Evolutionary conservation across 2,329 filamentous ascomycete species (phyloP).

Genomic region (Acrocalymma vagum): DNA sequence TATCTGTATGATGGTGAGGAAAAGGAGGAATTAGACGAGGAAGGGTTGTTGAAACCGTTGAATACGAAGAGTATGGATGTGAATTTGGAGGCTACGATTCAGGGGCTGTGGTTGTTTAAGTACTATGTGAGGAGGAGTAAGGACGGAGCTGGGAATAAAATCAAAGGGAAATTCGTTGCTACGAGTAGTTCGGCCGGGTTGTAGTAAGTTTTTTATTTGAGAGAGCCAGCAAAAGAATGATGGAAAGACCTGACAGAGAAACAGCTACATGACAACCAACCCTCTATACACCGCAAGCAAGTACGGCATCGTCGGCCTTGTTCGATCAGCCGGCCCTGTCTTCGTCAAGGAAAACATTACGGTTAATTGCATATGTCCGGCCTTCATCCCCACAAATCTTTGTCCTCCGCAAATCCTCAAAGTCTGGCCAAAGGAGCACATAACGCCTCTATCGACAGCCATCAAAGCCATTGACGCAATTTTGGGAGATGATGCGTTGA

Average conservation of each 20-base stretch:
- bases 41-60: constrained; percentile 46
- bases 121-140: constrained; percentile 52
- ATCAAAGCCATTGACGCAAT: constrained; percentile 50
- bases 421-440: constrained; percentile 48
- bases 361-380: constrained; percentile 52
- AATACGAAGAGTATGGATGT: constrained; percentile 50
- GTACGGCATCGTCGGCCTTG: constrained; percentile 52
- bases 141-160: constrained; percentile 42
- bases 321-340: constrained; percentile 42
- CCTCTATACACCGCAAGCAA: constrained; percentile 55
- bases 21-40: constrained; percentile 41
- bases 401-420: constrained; percentile 48
- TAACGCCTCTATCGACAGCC: constrained; percentile 52
- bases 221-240: too few relatives aligned
- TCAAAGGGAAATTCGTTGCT: constrained; percentile 49
- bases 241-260: too few relatives aligned
- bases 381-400: constrained; percentile 49
- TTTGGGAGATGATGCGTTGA: constrained; percentile 41
- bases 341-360: constrained; percentile 46
- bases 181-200: constrained; percentile 49
- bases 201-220: constrained; percentile 33
- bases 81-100: constrained; percentile 51
- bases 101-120: constrained; percentile 53
- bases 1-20: constrained; percentile 43
- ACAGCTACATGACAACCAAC: constrained; percentile 37